Evolutionary conservation across 2,329 filamentous ascomycete species (phyloP).

Genomic region (Cladosporium sp.): DNA sequence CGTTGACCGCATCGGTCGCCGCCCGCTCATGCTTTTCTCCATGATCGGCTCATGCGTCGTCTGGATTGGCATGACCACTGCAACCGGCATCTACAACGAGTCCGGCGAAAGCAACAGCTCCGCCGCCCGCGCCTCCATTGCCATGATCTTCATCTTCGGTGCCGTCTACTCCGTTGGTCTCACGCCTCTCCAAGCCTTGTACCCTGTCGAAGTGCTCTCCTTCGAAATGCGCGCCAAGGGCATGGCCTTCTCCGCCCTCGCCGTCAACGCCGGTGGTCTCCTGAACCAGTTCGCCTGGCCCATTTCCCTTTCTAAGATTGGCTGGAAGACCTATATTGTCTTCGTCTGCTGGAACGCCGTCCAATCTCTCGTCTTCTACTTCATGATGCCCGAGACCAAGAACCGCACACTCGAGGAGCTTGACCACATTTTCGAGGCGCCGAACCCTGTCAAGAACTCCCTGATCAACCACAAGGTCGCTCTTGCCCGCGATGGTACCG

Average conservation of each 20-base stretch:
- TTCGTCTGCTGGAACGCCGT: slow-evolving; percentile 31
- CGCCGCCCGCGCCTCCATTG: slow-evolving; percentile 30
- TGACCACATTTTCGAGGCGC: slow-evolving; percentile 38
- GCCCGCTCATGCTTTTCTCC: slow-evolving; percentile 35
- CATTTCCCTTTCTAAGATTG: slow-evolving; percentile 23
- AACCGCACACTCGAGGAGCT: slow-evolving; percentile 43
- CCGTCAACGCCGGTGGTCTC: slow-evolving; percentile 41
- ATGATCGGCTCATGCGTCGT: slow-evolving; percentile 30
- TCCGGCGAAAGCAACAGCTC: slow-evolving; percentile 22
- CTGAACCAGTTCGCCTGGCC: slow-evolving; percentile 33
- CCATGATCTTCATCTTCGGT: slow-evolving; percentile 31
- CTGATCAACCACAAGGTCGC: slow-evolving; percentile 23
- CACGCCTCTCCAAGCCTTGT: slow-evolving; percentile 32
- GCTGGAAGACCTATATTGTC: slow-evolving; percentile 27
- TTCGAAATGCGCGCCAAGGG: slow-evolving; percentile 43
- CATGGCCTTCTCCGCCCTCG: slow-evolving; percentile 41
- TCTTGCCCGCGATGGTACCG: slow-evolving; percentile 20
- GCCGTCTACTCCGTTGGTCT: slow-evolving; percentile 31
- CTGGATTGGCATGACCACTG: slow-evolving; percentile 38
- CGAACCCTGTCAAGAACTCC: slow-evolving; percentile 36
- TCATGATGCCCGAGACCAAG: slow-evolving; percentile 38
- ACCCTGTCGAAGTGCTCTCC: slow-evolving; percentile 45
- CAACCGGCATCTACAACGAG: slow-evolving; percentile 22
- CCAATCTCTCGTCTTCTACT: slow-evolving; percentile 31
- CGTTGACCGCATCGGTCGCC: slow-evolving; percentile 31